These are phyloP conservation scores for Colletotrichum noveboracense DNA, from an alignment of 2,329 filamentous ascomycete genomes.

Conservation along the genomic window DNA sequence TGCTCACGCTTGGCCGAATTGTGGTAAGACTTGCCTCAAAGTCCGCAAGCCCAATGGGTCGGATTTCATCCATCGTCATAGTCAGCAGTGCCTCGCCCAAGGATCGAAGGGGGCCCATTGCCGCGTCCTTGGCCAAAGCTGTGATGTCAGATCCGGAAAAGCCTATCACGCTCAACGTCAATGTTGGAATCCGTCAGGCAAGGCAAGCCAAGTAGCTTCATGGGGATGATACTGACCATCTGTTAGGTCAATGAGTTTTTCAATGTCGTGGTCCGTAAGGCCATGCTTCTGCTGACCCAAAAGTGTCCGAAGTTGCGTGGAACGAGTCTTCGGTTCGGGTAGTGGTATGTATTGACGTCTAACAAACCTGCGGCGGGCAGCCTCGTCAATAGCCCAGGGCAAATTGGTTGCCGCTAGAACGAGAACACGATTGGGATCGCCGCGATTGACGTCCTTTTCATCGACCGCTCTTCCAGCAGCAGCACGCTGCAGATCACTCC, in stretches of 20 bases:
- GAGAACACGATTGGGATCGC: constrained; percentile 86
- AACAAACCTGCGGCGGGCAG: constrained; percentile 88
- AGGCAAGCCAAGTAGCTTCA: not conserved
- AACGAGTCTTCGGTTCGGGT: constrained; percentile 83
- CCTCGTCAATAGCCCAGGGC: constrained; percentile 98
- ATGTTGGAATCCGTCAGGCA: not conserved
- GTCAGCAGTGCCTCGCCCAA: constrained; percentile 87
- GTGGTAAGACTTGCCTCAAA: constrained; percentile 84
- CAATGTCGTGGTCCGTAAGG: constrained; percentile 74
- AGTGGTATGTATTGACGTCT: constrained; percentile 94
- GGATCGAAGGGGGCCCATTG: constrained; percentile 92
- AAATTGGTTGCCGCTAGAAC: constrained; percentile 95
- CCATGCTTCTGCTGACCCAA: constrained; percentile 88
- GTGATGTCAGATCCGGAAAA: constrained; percentile 98
- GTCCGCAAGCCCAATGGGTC: constrained; percentile 81
- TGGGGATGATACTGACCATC: constrained; percentile 66
- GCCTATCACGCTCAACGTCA: constrained; percentile 55
- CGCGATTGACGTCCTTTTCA: constrained; percentile 70
- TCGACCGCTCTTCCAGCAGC: constrained; percentile 81
- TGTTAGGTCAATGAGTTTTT: constrained; percentile 77
- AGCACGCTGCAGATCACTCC: constrained; percentile 91
- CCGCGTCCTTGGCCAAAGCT: constrained; percentile 93
- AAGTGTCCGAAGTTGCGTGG: constrained; percentile 78
- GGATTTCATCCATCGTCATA: constrained; percentile 94
- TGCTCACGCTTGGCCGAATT: constrained; percentile 90